Evolutionary conservation across 371 early-diverging fungal species (phyloP).

Genomic region (Actinomortierella wolfii): DNA sequence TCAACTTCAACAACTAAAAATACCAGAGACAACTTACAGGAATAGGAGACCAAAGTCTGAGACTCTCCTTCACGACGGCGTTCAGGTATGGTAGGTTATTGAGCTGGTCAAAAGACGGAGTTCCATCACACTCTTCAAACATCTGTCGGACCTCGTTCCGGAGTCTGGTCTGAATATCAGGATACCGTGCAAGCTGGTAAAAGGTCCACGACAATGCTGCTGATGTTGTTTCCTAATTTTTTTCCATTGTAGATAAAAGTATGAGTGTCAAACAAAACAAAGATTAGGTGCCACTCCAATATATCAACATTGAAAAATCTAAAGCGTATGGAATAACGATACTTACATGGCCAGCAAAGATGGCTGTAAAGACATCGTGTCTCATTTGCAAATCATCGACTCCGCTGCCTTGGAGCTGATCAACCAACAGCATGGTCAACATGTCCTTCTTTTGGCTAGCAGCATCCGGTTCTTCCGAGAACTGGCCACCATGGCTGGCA

Average conservation of each 20-base stretch:
- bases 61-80: conserved; percentile 42
- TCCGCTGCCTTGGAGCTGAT: conserved; percentile 31
- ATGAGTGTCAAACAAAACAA: not conserved
- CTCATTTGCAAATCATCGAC: conserved; percentile 25
- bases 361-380: conserved; percentile 30
- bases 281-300: not conserved
- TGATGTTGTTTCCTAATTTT: conserved; percentile 54
- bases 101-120: conserved; percentile 30
- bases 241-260: not conserved
- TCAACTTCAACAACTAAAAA: no score
- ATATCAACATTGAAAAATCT: not conserved
- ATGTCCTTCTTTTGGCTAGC: conserved; percentile 39
- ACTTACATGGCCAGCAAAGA: conserved; percentile 45
- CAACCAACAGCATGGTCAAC: conserved; percentile 39
- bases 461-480: conserved; percentile 18
- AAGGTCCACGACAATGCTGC: conserved; percentile 61
- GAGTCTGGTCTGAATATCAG: conserved; percentile 49
- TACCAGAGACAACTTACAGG: conserved; percentile 16
- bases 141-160: conserved; percentile 49
- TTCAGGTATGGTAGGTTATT: conserved; percentile 31
- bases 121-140: conserved; percentile 16
- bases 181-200: conserved; percentile 54
- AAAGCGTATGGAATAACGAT: not conserved
- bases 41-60: conserved; percentile 41
- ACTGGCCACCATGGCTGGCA: conserved; percentile 19